Conservation (phyloP, 257 asterid species). For the Solanum neorickii region DNA sequence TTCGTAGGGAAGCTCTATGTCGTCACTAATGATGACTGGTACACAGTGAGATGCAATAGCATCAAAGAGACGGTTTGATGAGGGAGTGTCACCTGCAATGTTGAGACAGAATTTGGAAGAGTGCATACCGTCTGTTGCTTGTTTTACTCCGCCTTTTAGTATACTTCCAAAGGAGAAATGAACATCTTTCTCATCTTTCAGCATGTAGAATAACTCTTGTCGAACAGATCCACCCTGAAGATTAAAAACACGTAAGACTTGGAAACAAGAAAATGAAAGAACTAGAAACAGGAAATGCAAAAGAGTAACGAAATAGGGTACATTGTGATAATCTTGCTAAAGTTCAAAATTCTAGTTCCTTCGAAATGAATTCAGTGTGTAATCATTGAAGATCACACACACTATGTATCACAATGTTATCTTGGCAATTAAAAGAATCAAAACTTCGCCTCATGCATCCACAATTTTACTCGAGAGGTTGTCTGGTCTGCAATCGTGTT, state of each 20-base stretch:
- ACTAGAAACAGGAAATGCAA: background rate
- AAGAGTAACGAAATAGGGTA: background rate
- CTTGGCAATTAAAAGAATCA: background rate
- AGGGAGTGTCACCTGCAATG: conserved; percentile 81
- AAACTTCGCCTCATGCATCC: background rate
- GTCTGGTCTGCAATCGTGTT: background rate
- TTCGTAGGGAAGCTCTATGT: conserved; percentile 70
- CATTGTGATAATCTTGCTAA: background rate
- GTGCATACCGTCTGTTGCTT: conserved; percentile 56
- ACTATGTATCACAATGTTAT: background rate
- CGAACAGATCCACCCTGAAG: conserved; percentile 61
- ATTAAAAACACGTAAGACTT: background rate
- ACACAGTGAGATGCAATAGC: conserved; percentile 78
- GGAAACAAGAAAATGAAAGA: background rate
- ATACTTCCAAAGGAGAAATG: conserved; percentile 64
- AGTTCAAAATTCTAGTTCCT: background rate
- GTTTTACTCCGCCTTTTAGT: conserved; percentile 39
- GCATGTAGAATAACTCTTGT: conserved; percentile 49
- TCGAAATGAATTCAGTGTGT: background rate
- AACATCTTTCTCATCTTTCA: conserved; percentile 59
- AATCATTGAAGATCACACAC: background rate
- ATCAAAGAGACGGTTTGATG: conserved; percentile 78
- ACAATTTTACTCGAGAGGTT: background rate
- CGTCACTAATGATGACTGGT: conserved; percentile 66
- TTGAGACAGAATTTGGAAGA: conserved; percentile 72